These are phyloP conservation scores for Yarrowia galli DNA, from an alignment of 1,139 yeast genomes.

Conservation along the genomic window DNA sequence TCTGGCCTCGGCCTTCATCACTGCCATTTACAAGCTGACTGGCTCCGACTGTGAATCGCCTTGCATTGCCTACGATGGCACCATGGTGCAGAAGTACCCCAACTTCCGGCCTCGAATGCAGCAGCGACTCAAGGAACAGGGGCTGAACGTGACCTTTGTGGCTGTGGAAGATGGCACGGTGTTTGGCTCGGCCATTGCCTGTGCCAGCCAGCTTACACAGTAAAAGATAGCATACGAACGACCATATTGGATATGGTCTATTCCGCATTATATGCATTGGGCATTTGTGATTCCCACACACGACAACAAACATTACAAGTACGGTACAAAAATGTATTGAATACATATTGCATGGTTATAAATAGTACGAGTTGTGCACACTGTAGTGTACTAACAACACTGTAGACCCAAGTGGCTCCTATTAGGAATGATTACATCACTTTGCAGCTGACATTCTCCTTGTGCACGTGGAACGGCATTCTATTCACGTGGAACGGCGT, in stretches of 20 bases:
- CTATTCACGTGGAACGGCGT: not conserved
- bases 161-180: slow-evolving; percentile 27
- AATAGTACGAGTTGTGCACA: too few relatives aligned
- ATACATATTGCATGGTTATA: slow-evolving; percentile 3
- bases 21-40: slow-evolving; percentile 49
- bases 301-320: too few relatives aligned
- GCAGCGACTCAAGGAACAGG: slow-evolving; percentile 45
- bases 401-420: not conserved
- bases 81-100: slow-evolving; percentile 86
- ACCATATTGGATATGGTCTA: not conserved
- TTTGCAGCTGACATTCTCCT: slow-evolving; percentile 1
- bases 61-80: slow-evolving; percentile 81
- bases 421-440: too few relatives aligned
- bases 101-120: slow-evolving; percentile 66
- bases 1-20: slow-evolving; percentile 80
- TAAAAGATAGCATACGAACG: not conserved
- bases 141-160: slow-evolving; percentile 24
- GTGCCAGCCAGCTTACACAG: slow-evolving; percentile 12
- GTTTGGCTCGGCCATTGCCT: slow-evolving; percentile 35
- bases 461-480: slow-evolving; percentile 7
- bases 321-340: not conserved
- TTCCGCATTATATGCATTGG: not conserved
- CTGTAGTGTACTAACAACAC: not conserved
- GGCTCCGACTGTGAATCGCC: slow-evolving; percentile 51
- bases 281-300: slow-evolving; percentile 15